Evolutionary conservation across 108 stramenopile species (phyloP), one percentile per base, ranked within the genome.

Genomic region (Cylindrotheca closterium): DNA sequence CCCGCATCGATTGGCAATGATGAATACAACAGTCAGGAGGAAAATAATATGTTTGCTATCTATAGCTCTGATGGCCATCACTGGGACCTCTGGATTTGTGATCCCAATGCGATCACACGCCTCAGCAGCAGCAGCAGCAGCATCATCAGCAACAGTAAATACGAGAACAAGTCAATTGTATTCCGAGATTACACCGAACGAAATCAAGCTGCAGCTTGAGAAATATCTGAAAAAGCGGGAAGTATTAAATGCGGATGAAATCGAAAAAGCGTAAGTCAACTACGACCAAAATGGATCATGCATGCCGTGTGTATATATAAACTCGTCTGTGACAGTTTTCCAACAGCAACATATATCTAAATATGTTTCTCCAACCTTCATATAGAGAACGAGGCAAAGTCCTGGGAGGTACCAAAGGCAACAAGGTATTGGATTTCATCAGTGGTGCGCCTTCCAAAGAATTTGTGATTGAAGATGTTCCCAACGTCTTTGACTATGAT

Each of bases 401-500:
- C 8, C 71, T 89, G 29, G 91, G 91, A 28, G 91, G 91, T 24
- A 89, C 87, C 28, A 81, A 85, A 46, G 86, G 86, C 49, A 92
- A 92, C 64, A 51, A 59, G 0, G 75, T 92, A 21, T 71, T 92
- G 15, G 91, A 92, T 47, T 92, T 64, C 64, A 67, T 92, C 42
- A 83, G 81, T 58, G 87, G 82, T 31, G 76, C 86, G 37, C 91
- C 91, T 15, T 82, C 79, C 67, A 89, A 85, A 63, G 74, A 68
- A 62, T 55, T 65, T 30, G 50, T 89, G 29, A 70, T 85, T 42
- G 87, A 89, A 51, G 70, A 69, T 15, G 70, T 60, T 8, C 81
- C 91, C 8, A 81, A 87, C 58, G 71, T 84, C 1, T 88, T 92
- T 71, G 87, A 89, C 55, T 92, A 92, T 60, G 83, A 81, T 34